Percentiles rank a stretch among this genome's conserved stretches.
These are phyloP conservation scores for Allium cepa DNA, from an alignment of 106 monocot species.

Conservation along the genomic window DNA sequence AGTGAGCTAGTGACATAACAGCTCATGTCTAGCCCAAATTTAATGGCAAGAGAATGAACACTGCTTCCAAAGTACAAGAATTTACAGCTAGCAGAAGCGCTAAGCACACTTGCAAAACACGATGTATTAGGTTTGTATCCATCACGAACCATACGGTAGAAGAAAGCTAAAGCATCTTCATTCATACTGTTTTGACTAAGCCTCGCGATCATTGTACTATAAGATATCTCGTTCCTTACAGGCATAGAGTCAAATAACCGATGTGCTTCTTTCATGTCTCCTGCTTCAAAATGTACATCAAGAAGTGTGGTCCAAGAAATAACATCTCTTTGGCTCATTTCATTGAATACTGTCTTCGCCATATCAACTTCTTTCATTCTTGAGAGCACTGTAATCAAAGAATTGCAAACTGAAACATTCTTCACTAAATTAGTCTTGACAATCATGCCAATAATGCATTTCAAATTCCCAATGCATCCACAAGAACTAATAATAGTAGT, in stretches of 20 bases:
- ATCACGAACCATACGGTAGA: slow-evolving; percentile 30
- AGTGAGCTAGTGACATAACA: slow-evolving; percentile 38
- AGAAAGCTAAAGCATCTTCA: slow-evolving; percentile 29
- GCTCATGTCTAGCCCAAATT: slow-evolving; percentile 24
- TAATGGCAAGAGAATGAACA: slow-evolving; percentile 33
- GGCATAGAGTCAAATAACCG: slow-evolving; percentile 54
- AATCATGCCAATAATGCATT: slow-evolving; percentile 26
- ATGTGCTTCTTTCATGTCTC: slow-evolving; percentile 32
- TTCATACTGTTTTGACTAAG: slow-evolving; percentile 32
- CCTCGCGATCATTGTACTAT: slow-evolving; percentile 52
- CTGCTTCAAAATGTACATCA: slow-evolving; percentile 29
- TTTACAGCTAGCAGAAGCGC: slow-evolving; percentile 23
- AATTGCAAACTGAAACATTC: slow-evolving; percentile 32
- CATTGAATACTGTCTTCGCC: slow-evolving; percentile 34
- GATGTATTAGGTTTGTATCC: slow-evolving; percentile 40
- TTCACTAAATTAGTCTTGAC: slow-evolving; percentile 23
- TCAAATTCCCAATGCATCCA: slow-evolving; percentile 15
- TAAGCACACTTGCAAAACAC: slow-evolving; percentile 36
- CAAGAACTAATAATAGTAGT: slow-evolving; percentile 30
- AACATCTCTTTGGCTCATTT: slow-evolving; percentile 49
- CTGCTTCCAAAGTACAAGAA: slow-evolving; percentile 23
- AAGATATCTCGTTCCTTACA: slow-evolving; percentile 44
- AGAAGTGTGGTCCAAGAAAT: slow-evolving; percentile 62
- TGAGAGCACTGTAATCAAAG: slow-evolving; percentile 39
- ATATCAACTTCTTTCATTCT: slow-evolving; percentile 22